Conservation (phyloP, 495 filamentous ascomycete species). For the Penicillium coprophilum region DNA sequence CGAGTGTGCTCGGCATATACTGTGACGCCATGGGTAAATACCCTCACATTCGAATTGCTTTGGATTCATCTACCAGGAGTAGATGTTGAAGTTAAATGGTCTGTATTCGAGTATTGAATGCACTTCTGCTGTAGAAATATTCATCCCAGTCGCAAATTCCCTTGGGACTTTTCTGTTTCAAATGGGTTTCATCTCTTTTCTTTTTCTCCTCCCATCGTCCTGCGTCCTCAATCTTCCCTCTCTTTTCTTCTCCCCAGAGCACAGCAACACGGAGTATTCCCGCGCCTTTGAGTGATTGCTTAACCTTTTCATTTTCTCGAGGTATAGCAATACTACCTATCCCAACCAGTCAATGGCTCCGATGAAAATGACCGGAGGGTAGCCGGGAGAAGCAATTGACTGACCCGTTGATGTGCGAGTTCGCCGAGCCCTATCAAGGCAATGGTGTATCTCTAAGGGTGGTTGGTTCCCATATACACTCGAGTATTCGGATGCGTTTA, state of each 20-base stretch:
- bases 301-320: too few species aligned
- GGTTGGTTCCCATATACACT: too few species aligned
- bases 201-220: neutral
- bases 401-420: too few species aligned
- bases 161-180: neutral
- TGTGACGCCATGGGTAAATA: neutral
- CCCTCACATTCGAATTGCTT: neutral
- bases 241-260: too few species aligned
- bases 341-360: too few species aligned
- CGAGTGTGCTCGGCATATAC: neutral
- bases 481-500: too few species aligned
- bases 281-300: too few species aligned
- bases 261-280: neutral
- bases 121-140: neutral
- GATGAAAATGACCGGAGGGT: too few species aligned
- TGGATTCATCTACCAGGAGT: neutral
- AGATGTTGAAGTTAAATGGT: neutral
- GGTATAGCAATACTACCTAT: too few species aligned
- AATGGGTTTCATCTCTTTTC: neutral
- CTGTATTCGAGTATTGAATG: neutral
- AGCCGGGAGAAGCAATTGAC: too few species aligned
- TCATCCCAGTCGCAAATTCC: neutral
- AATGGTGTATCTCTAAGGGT: too few species aligned
- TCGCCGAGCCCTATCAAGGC: too few species aligned
- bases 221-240: neutral